Evolutionary conservation across 768 basidiomycete species (phyloP), one percentile per base, ranked within the genome.

Genomic region (Tephrocybe sp.): DNA sequence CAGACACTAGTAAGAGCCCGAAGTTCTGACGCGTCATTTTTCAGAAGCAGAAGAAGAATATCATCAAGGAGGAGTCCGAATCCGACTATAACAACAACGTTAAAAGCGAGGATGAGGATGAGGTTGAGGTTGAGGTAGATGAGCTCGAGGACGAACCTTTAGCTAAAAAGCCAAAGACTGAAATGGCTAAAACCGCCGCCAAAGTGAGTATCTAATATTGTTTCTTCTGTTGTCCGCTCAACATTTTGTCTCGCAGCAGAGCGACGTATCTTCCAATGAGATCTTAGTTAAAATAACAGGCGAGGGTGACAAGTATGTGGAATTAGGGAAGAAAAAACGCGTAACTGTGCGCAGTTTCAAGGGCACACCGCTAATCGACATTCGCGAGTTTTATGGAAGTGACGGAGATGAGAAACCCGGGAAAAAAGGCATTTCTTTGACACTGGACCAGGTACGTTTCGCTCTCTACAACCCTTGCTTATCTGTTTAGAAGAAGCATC

Each of bases 401-500:
- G 71, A 68, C 6, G 67, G 77, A 1, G 81, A 83, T 5, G 75
- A 79, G 55, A 89, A 86, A 53, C 89, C 90, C 0, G 87, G 88
- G 0, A 92, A 89, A 66, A 92, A 91, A 58, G 90, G 89, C 8
- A 87, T 92, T 44, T 77, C 85, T 0, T 71, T 92, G 22, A 64
- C 69, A 12, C 39, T 69, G 2, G 88, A 90, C 16, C 87, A 89
- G 75, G 86, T 86, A 53, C 38, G 70, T 60, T 5, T 41, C 38
- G 28, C n/a, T n/a, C n/a, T n/a, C n/a, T n/a, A n/a, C n/a, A n/a
- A n/a, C n/a, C n/a, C n/a, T n/a, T n/a, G n/a, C n/a, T n/a, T n/a
- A n/a, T n/a, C n/a, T n/a, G n/a, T n/a, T n/a, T n/a, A n/a, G 18
- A 37, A 30, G 12, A 30, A 4, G 4, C 18, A 12, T 5, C 32